Conservation (phyloP, 2,329 filamentous ascomycete genomes). For the Didymella segeticola region DNA sequence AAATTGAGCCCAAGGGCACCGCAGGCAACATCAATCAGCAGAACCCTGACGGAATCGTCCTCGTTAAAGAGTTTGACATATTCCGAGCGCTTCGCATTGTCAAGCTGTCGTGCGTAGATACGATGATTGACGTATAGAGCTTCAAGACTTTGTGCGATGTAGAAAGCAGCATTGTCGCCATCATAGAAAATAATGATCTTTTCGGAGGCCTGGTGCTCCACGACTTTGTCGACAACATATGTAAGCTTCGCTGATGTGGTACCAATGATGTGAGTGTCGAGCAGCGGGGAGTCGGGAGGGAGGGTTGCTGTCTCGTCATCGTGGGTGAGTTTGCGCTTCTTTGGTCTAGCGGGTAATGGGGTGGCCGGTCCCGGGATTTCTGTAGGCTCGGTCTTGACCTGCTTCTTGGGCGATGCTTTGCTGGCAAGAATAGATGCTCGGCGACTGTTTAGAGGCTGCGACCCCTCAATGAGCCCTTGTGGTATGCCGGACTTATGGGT, state of each 20-base stretch:
- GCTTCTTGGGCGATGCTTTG: constrained; percentile 32
- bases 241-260: constrained; percentile 87
- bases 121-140: constrained; percentile 68
- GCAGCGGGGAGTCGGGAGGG: constrained; percentile 60
- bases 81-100: constrained; percentile 68
- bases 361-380: constrained; percentile 15
- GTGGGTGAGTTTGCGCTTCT: constrained; percentile 44
- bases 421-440: constrained; percentile 27
- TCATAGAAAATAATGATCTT: constrained; percentile 96
- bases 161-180: constrained; percentile 83
- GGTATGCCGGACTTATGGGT: constrained; percentile 50
- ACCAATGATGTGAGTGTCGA: constrained; percentile 70
- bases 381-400: constrained; percentile 2
- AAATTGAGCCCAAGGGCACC: constrained; percentile 90
- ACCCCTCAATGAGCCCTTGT: constrained; percentile 48
- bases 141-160: constrained; percentile 83
- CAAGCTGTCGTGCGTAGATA: constrained; percentile 71
- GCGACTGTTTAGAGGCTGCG: constrained; percentile 43
- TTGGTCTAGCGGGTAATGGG: constrained; percentile 19
- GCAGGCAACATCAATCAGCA: constrained; percentile 90
- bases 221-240: constrained; percentile 78
- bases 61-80: constrained; percentile 83
- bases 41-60: constrained; percentile 71
- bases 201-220: constrained; percentile 71
- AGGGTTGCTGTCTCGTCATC: constrained; percentile 41